Evolutionary conservation across 2,329 filamentous ascomycete genomes (phyloP).

Genomic region (Microcyclosporella mali): DNA sequence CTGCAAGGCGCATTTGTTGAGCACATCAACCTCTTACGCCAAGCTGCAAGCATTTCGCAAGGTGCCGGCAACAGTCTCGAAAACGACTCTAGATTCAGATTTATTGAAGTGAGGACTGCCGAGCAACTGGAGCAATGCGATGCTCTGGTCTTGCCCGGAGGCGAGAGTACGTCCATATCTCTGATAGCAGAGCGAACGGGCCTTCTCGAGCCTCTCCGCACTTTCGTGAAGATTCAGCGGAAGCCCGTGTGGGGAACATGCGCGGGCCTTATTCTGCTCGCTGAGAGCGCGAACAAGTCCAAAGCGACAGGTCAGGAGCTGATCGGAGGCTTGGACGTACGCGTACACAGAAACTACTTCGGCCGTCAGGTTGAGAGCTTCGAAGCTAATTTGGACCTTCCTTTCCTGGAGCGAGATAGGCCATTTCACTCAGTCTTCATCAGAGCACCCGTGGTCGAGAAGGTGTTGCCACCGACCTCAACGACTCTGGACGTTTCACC

Average conservation of each 20-base stretch:
- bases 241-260: conserved; percentile 95
- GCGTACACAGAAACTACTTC: conserved; percentile 91
- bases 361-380: conserved; percentile 91
- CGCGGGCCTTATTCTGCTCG: conserved; percentile 84
- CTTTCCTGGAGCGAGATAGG: conserved; percentile 48
- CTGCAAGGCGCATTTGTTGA: conserved; percentile 92
- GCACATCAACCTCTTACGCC: conserved; percentile 69
- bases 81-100: conserved; percentile 44
- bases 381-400: conserved; percentile 64
- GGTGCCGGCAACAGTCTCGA: neutral
- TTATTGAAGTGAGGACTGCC: conserved; percentile 74
- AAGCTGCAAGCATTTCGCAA: conserved; percentile 53
- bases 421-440: conserved; percentile 86
- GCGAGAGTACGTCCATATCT: conserved; percentile 90
- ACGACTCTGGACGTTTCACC: no score
- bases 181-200: conserved; percentile 76
- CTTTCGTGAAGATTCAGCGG: conserved; percentile 81
- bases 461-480: conserved; percentile 49
- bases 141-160: conserved; percentile 83
- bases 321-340: conserved; percentile 83
- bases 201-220: conserved; percentile 72
- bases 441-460: conserved; percentile 85
- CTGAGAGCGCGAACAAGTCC: conserved; percentile 77
- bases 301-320: conserved; percentile 90
- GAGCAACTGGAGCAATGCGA: conserved; percentile 66